These are phyloP conservation scores for Lepiota brunneoincarnata DNA, from an alignment of 768 basidiomycete genomes.

Conservation along the genomic window DNA sequence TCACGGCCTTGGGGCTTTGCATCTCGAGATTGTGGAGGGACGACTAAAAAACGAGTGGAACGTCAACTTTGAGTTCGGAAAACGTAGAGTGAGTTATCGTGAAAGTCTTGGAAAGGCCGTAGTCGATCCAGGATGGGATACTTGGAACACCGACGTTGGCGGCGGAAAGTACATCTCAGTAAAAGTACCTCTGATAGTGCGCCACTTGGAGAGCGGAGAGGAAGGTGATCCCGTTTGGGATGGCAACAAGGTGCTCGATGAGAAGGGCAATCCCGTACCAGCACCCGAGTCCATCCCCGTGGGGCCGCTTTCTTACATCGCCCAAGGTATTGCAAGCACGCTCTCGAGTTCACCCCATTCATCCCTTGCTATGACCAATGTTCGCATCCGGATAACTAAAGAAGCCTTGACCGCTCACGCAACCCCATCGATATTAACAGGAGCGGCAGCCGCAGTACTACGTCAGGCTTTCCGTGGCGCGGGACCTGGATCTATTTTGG, in stretches of 20 bases:
- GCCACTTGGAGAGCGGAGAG: constrained; percentile 53
- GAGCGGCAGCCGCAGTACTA: constrained; percentile 62
- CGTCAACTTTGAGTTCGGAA: constrained; percentile 73
- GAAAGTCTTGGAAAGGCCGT: constrained; percentile 46
- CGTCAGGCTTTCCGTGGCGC: constrained; percentile 59
- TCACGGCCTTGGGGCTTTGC: constrained; percentile 81
- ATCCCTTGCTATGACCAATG: constrained; percentile 62
- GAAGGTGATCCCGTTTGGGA: constrained; percentile 70
- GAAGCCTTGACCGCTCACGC: constrained; percentile 34
- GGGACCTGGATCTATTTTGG: constrained; percentile 72
- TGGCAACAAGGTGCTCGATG: constrained; percentile 69
- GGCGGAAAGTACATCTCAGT: constrained; percentile 50
- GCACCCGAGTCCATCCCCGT: constrained; percentile 47
- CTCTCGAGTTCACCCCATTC: constrained; percentile 81
- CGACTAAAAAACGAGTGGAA: constrained; percentile 80
- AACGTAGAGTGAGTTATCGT: constrained; percentile 77
- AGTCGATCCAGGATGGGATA: constrained; percentile 31
- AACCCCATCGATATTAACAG: constrained; percentile 54
- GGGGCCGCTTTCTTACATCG: constrained; percentile 51
- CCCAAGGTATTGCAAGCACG: constrained; percentile 66
- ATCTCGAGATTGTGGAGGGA: constrained; percentile 88
- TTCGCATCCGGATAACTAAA: constrained; percentile 56
- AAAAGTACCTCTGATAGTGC: constrained; percentile 51
- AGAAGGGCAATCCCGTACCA: constrained; percentile 47
- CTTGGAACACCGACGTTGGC: constrained; percentile 62